Percentiles rank a stretch among this genome's conserved stretches.
Conservation (phyloP, 139 green algal species). For the Mychonastes homosphaera region DNA sequence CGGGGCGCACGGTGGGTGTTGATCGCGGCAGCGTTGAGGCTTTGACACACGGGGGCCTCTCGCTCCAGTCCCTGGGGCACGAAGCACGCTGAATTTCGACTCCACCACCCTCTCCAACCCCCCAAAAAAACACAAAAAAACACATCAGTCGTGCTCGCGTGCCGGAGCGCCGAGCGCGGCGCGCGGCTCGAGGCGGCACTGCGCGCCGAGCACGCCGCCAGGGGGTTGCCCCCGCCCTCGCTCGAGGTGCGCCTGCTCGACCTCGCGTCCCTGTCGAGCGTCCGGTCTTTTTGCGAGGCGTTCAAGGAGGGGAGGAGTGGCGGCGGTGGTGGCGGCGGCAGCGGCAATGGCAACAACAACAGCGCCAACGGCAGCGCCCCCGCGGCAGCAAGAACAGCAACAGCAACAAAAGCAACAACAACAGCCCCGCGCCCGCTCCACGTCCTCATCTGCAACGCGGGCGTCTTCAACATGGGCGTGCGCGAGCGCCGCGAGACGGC, state of each 20-base stretch:
- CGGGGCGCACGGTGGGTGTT: slow-evolving; percentile 40
- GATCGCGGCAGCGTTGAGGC: background rate
- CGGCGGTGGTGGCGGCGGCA: no score
- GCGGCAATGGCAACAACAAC: no score
- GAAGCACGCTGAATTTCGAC: background rate
- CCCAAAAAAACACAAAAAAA: background rate
- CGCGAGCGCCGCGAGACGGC: slow-evolving; percentile 27
- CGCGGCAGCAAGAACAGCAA: no score
- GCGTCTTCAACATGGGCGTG: slow-evolving; percentile 66
- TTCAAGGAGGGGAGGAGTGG: slow-evolving; percentile 52
- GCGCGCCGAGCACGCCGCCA: background rate
- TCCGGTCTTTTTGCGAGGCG: slow-evolving; percentile 45
- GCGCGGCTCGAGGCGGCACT: slow-evolving; percentile 13
- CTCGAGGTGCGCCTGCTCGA: slow-evolving; percentile 62
- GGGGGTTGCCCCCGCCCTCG: background rate
- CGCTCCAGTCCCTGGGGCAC: background rate
- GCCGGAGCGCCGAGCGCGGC: slow-evolving; percentile 32
- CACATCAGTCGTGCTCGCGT: slow-evolving; percentile 61
- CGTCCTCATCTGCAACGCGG: slow-evolving; percentile 82
- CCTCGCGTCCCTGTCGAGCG: slow-evolving; percentile 58
- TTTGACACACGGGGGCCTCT: background rate
- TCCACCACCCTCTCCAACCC: background rate
- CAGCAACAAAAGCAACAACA: no score
- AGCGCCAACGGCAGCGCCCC: no score
- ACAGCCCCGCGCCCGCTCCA: slow-evolving; percentile 53